Evolutionary conservation across 2,329 filamentous ascomycete species (phyloP).

Genomic region (Lithohypha guttulata): DNA sequence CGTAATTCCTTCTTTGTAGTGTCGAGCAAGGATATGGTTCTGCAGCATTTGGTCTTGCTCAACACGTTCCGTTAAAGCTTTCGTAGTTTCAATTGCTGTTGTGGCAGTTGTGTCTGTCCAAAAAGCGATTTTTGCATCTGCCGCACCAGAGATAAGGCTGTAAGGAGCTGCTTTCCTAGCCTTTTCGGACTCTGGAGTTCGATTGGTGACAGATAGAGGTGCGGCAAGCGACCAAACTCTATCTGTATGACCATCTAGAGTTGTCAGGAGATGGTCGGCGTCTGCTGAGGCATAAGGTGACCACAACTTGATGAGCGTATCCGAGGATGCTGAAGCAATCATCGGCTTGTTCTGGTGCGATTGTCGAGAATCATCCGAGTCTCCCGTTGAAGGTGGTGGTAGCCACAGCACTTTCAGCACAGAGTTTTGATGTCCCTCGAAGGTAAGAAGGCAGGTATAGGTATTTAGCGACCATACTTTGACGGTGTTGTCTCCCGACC

Average conservation of each 20-base stretch:
- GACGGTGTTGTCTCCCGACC: conserved; percentile 89
- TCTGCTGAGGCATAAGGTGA: conserved; percentile 50
- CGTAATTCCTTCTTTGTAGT: conserved; percentile 86
- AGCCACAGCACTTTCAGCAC: conserved; percentile 92
- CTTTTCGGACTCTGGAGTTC: conserved; percentile 21
- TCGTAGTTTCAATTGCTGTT: conserved; percentile 63
- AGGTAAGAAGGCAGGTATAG: conserved; percentile 84
- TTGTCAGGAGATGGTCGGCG: conserved; percentile 68
- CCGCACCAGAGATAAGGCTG: conserved; percentile 77
- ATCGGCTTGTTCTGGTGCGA: conserved; percentile 23
- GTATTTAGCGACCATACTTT: conserved; percentile 90
- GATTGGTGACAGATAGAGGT: conserved; percentile 25
- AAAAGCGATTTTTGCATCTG: conserved; percentile 86
- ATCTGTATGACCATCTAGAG: conserved; percentile 93
- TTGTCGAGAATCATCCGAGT: conserved; percentile 25
- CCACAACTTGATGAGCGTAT: conserved; percentile 95
- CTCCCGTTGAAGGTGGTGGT: conserved; percentile 36
- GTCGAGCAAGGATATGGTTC: conserved; percentile 79
- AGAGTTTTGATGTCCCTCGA: conserved; percentile 93
- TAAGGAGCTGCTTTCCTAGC: conserved; percentile 35
- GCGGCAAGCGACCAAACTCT: conserved; percentile 84
- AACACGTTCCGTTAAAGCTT: conserved; percentile 65
- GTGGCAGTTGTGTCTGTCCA: conserved; percentile 85
- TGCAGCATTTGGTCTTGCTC: conserved; percentile 91
- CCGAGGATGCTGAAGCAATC: conserved; percentile 76